Evolutionary conservation across 2,329 filamentous ascomycete genomes (phyloP).

Genomic region (Catunica adiposa): DNA sequence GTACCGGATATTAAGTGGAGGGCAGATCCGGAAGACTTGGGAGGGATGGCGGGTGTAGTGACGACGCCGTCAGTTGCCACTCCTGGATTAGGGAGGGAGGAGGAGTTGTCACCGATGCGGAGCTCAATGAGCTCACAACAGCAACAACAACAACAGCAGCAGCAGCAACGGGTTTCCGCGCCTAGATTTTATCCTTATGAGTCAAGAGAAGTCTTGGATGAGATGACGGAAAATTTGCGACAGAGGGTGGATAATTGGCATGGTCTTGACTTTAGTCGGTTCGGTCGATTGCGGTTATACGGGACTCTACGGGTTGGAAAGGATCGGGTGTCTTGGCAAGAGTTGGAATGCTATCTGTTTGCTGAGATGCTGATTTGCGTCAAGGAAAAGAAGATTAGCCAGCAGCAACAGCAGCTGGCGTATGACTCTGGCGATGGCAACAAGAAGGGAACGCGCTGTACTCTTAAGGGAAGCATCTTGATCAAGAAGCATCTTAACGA

Average conservation of each 20-base stretch:
- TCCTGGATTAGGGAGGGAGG: slow-evolving; percentile 24
- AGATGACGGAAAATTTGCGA: slow-evolving; percentile 72
- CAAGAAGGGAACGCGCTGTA: slow-evolving; percentile 58
- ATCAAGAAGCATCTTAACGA: slow-evolving; percentile 97
- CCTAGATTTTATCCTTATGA: slow-evolving; percentile 56
- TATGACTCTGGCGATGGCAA: slow-evolving; percentile 32
- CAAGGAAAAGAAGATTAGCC: slow-evolving; percentile 74
- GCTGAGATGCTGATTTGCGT: slow-evolving; percentile 99
- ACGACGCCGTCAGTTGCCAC: slow-evolving; percentile 19
- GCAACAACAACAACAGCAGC: neutral
- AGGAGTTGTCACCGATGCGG: slow-evolving; percentile 27
- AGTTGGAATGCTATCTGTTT: slow-evolving; percentile 91
- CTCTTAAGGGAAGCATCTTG: slow-evolving; percentile 88
- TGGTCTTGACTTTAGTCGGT: slow-evolving; percentile 80
- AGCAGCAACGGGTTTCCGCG: slow-evolving; percentile 19
- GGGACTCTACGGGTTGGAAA: slow-evolving; percentile 88
- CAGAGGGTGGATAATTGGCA: slow-evolving; percentile 97
- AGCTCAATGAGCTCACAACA: slow-evolving; percentile 48
- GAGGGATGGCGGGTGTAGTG: slow-evolving; percentile 29
- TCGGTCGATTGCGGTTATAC: slow-evolving; percentile 80
- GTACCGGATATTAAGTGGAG: slow-evolving; percentile 86
- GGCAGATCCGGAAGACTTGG: slow-evolving; percentile 67
- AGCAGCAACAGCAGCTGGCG: slow-evolving; percentile 41
- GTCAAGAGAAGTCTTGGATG: slow-evolving; percentile 57
- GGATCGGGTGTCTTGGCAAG: slow-evolving; percentile 92